Percentiles rank a stretch among this genome's conserved stretches.
These are phyloP conservation scores for Curvularia verruculosa DNA, from an alignment of 2,329 filamentous ascomycete genomes.

Conservation along the genomic window DNA sequence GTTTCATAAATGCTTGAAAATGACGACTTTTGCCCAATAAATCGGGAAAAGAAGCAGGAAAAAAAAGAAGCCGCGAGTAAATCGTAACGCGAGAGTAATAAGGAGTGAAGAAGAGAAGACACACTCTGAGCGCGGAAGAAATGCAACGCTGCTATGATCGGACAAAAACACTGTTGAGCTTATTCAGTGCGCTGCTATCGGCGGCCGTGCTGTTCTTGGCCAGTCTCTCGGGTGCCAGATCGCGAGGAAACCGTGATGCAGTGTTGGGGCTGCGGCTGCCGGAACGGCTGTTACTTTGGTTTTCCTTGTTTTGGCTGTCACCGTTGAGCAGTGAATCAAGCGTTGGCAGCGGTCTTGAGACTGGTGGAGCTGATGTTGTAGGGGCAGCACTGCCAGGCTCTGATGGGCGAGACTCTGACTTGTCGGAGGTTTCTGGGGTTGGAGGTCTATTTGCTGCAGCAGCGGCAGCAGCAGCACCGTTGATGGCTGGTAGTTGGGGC, in stretches of 20 bases:
- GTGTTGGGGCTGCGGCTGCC: constrained; percentile 52
- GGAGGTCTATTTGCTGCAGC: constrained; percentile 36
- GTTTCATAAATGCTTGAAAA: constrained; percentile 29
- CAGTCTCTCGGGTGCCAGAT: constrained; percentile 41
- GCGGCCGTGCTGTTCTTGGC: constrained; percentile 42
- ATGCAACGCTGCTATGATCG: constrained; percentile 26
- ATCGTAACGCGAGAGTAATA: constrained; percentile 4
- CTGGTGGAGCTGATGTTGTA: constrained; percentile 12
- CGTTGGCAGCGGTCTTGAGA: constrained; percentile 56
- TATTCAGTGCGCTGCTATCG: constrained; percentile 41
- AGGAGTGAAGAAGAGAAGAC: not conserved
- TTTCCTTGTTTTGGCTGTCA: constrained; percentile 36
- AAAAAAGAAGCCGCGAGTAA: constrained; percentile 1
- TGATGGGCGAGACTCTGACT: constrained; percentile 52
- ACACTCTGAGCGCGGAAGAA: not conserved
- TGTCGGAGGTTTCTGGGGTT: constrained; percentile 43
- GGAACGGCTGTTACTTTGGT: constrained; percentile 46
- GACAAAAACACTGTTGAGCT: constrained; percentile 45
- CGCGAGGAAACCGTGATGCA: constrained; percentile 36
- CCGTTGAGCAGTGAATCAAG: constrained; percentile 44
- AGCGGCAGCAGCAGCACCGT: constrained; percentile 29
- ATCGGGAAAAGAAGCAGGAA: constrained; percentile 3
- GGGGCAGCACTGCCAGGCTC: constrained; percentile 35
- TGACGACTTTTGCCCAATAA: not conserved
- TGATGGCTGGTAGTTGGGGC: constrained; percentile 46